Conservation (phyloP, 257 asterid species). For the Solanum pimpinellifolium region DNA sequence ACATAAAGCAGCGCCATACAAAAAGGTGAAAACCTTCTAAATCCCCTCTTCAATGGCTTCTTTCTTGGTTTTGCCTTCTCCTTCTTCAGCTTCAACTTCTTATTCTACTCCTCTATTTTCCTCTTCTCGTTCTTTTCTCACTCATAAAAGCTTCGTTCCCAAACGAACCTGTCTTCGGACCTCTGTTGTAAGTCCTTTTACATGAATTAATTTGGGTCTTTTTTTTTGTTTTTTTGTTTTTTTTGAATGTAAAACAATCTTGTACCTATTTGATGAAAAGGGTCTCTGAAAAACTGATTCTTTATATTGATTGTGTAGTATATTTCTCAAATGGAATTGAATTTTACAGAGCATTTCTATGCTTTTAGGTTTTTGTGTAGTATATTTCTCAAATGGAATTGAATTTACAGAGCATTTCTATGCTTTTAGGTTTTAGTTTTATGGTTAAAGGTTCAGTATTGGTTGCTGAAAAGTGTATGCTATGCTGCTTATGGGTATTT, state of each 20-base stretch:
- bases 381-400: background rate
- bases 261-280: background rate
- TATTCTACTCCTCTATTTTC: background rate
- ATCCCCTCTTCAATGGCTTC: conserved; percentile 18
- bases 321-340: background rate
- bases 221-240: background rate
- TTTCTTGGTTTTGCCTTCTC: conserved; percentile 27
- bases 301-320: background rate
- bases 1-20: background rate
- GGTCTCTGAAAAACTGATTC: background rate
- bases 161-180: conserved; percentile 10
- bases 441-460: background rate
- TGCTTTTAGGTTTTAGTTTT: background rate
- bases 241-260: background rate
- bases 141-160: conserved; percentile 9
- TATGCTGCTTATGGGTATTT: background rate
- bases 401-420: background rate
- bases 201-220: background rate
- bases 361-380: background rate
- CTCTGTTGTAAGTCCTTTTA: conserved; percentile 27
- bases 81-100: conserved; percentile 27
- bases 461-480: background rate
- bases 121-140: background rate
- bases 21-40: background rate
- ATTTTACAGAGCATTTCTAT: background rate